These are phyloP conservation scores for Cryptococcus sp. DNA, from an alignment of 1,284 basidiomycete genomes.

Conservation along the genomic window DNA sequence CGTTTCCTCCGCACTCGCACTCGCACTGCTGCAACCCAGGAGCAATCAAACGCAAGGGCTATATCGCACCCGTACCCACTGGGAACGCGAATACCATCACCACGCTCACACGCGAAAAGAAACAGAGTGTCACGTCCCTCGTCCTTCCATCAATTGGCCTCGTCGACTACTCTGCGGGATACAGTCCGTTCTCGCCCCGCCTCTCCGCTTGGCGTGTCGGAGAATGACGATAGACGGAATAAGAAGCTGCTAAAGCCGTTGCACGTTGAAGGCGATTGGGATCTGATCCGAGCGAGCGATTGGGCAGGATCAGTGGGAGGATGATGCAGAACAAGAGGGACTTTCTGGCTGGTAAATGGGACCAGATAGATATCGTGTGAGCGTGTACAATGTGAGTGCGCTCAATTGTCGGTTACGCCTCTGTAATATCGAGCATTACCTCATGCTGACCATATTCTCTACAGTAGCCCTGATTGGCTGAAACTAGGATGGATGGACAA, in stretches of 20 bases:
- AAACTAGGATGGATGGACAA: background rate
- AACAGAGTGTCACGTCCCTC: too few relatives aligned
- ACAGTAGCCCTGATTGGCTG: too few relatives aligned
- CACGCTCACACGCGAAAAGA: too few relatives aligned
- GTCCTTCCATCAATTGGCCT: too few relatives aligned
- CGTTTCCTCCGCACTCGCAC: background rate
- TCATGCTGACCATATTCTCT: background rate
- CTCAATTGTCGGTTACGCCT: too few relatives aligned
- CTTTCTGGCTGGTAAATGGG: too few relatives aligned
- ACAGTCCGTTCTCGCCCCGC: too few relatives aligned
- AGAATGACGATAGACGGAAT: background rate
- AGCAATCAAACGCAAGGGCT: background rate
- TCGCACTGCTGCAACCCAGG: background rate
- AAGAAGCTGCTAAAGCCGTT: slow-evolving; percentile 13
- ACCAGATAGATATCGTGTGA: too few relatives aligned
- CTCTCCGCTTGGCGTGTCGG: too few relatives aligned
- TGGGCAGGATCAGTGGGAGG: slow-evolving; percentile 2
- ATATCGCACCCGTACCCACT: slow-evolving; percentile 29
- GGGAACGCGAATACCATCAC: background rate
- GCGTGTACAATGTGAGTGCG: too few relatives aligned
- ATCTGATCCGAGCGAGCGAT: slow-evolving; percentile 16
- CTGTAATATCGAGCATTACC: background rate
- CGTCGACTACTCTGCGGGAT: too few relatives aligned
- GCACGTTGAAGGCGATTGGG: slow-evolving; percentile 25
- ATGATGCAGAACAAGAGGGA: too few relatives aligned